Evolutionary conservation across 2,329 filamentous ascomycete genomes (phyloP).

Genomic region (Botrytis aclada): DNA sequence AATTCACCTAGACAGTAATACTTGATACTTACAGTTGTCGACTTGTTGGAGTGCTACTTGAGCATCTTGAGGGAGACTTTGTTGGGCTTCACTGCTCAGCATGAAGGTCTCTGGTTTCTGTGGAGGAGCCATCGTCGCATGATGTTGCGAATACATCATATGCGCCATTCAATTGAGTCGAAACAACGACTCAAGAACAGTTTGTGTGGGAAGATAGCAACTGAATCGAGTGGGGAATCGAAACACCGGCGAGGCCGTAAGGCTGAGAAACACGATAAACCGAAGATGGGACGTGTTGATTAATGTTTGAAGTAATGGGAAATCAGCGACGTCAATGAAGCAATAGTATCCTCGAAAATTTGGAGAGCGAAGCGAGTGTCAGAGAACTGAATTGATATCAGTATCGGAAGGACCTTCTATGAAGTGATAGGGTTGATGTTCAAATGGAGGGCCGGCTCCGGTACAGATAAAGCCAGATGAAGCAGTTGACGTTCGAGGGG

Average conservation of each 20-base stretch:
- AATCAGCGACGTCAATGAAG: conserved; percentile 35
- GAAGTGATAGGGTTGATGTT: conserved; percentile 18
- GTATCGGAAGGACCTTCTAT: conserved; percentile 25
- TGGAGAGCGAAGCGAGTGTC: conserved; percentile 34
- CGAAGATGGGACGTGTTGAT: conserved; percentile 21
- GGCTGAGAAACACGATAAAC: conserved; percentile 26
- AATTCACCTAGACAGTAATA: conserved; percentile 9
- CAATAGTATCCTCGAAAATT: conserved; percentile 29
- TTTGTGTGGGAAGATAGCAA: conserved; percentile 25
- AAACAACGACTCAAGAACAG: conserved; percentile 28
- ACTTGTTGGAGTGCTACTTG: conserved; percentile 97
- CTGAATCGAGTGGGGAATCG: conserved; percentile 28
- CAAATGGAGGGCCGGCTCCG: conserved; percentile 37
- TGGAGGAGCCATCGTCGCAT: conserved; percentile 82
- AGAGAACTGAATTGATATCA: conserved; percentile 3
- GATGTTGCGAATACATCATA: conserved; percentile 71
- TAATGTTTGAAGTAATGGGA: conserved; percentile 19
- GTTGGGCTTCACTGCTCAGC: conserved; percentile 94
- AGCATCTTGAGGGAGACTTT: conserved; percentile 91
- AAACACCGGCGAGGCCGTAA: conserved; percentile 31
- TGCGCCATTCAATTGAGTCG: conserved; percentile 38
- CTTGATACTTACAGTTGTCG: conserved; percentile 75
- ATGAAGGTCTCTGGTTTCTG: conserved; percentile 99
- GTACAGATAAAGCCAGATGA: conserved; percentile 36
- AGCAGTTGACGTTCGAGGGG: conserved; percentile 38